Evolutionary conservation across 2,329 filamentous ascomycete genomes (phyloP), one percentile per base, ranked within the genome.

Genomic region (Apiospora phragmitis): DNA sequence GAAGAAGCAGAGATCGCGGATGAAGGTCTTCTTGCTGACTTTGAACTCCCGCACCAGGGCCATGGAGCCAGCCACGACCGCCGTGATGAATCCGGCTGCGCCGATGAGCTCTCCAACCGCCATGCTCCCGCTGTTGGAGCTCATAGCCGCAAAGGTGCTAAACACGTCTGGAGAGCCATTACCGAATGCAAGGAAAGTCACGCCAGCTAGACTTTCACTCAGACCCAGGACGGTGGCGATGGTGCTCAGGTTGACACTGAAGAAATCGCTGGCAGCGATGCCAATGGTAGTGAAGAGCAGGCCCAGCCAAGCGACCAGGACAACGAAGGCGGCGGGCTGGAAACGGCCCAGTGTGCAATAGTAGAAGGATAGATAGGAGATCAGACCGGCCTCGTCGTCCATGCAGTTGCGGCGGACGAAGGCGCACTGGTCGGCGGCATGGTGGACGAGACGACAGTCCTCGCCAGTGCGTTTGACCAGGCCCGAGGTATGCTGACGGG

Each of bases 151-250:
- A 83, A 99, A 98, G 2, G 96, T 99, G 74, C 95, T 98, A 82
- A 99, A 99, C 65, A 99, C 95, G 81, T 99, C 96, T 2, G 96
- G 96, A 72, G 95, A 98, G 68, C 96, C 96, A 84, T 99, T 99
- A 74, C 96, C 96, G 82, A 99, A 97, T 11, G 96, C 96, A 68
- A 99, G 84, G 77, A 99, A 97, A 0, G 96, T 99, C 38, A 99
- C 97, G 45, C 96, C 96, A 0, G 96, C 94, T 82, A 99, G 88
- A 80, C 94, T 98, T 84, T 99, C 95, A 80, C 95, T 98, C 85
- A 99, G 92, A 26, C 95, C 95, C 38, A 98, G 86, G 68, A 98
- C 90, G 70, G 88, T 92, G 29, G 96, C 92, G 76, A 99, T 96
- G 16, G 96, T 98, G 81, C 93, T 96, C 43, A 99, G 87, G 79